Percentiles rank a stretch among this genome's conserved stretches.
Evolutionary conservation across 768 basidiomycete genomes (phyloP).

Genomic region (Pleurotus giganteus): DNA sequence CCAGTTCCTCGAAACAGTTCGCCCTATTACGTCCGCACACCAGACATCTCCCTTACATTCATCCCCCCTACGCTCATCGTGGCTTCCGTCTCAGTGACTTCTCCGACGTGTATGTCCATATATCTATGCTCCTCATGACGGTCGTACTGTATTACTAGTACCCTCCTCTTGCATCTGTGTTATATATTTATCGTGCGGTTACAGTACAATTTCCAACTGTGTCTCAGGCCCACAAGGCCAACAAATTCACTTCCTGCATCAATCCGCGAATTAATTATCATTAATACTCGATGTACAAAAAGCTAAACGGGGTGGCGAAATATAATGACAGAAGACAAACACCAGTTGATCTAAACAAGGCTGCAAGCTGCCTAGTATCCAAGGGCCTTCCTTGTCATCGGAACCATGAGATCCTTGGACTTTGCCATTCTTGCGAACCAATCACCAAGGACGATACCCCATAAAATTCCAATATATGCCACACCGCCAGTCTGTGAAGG

Average conservation of each 20-base stretch:
- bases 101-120: not conserved
- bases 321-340: not conserved
- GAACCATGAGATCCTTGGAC: conserved; percentile 21
- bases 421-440: conserved; percentile 34
- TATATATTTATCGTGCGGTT: too few relatives aligned
- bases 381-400: conserved; percentile 5
- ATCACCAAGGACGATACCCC: conserved; percentile 44
- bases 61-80: not conserved
- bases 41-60: not conserved
- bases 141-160: not conserved
- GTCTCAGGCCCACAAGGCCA: too few relatives aligned
- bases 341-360: not conserved
- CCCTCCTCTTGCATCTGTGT: too few relatives aligned
- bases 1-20: not conserved
- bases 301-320: not conserved
- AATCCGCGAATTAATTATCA: too few relatives aligned
- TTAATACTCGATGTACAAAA: too few relatives aligned
- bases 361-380: not conserved
- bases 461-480: conserved; percentile 37
- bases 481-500: conserved; percentile 33
- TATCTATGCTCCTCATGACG: not conserved
- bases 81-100: not conserved
- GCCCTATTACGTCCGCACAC: not conserved
- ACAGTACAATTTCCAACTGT: too few relatives aligned
- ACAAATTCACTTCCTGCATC: too few relatives aligned